Conservation (phyloP, 768 basidiomycete genomes). For the Mycena floridula region DNA sequence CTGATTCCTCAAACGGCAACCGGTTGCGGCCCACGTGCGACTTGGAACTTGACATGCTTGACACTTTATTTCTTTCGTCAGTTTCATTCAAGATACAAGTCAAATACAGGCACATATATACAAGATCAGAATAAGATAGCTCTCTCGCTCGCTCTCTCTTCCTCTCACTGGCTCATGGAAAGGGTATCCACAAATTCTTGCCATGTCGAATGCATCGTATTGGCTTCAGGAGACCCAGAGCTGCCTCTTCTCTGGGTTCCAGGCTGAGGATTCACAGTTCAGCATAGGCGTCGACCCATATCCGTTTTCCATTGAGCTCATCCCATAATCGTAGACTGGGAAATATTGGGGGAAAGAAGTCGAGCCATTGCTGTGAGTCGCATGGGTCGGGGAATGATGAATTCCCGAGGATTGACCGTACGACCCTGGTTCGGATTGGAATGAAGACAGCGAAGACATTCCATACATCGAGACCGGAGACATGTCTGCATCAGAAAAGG, state of each 20-base stretch:
- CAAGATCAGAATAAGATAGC: no score
- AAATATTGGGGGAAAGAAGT: constrained; percentile 58
- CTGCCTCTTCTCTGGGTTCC: constrained; percentile 27
- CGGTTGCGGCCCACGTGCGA: no score
- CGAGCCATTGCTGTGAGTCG: background rate
- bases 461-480: constrained; percentile 43
- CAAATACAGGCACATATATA: no score
- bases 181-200: constrained; percentile 56
- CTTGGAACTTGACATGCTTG: no score
- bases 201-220: constrained; percentile 56
- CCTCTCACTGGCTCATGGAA: no score
- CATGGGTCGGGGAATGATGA: no score
- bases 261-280: constrained; percentile 32
- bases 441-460: constrained; percentile 31
- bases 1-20: no score
- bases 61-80: no score
- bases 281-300: constrained; percentile 27
- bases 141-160: no score
- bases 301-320: constrained; percentile 24
- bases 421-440: constrained; percentile 26
- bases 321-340: constrained; percentile 68
- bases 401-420: constrained; percentile 24
- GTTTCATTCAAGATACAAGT: no score
- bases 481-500: constrained; percentile 22
- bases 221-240: constrained; percentile 55